Evolutionary conservation across 768 basidiomycete genomes (phyloP), one percentile per base, ranked within the genome.

Genomic region (Russula foetens): DNA sequence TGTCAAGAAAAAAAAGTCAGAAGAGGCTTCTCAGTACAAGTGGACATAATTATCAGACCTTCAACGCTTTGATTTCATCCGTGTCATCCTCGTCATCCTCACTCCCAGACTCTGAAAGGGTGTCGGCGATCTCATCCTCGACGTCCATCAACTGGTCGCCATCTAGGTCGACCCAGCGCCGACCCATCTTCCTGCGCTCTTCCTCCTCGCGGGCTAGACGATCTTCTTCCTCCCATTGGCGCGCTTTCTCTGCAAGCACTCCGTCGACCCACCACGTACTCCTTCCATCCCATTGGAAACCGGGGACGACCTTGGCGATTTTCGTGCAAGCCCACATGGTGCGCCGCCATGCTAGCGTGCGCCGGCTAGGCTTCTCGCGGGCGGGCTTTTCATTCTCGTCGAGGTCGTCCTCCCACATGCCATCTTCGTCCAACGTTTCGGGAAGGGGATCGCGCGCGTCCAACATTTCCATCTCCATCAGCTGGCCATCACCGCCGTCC

Each of bases 331-430:
- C 81, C 56, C 93, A 83, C 5, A 82, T 77, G 31, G 92, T 76
- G 44, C 96, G 78, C 47, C 82, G 82, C 91, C 90, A 96, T 14
- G 95, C 78, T 44, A 62, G 53, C 28, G 48, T 56, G 43, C 69
- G 69, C 51, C 74, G 51, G 38, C 61, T 79, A 8, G 74, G 71
- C 56, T 71, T 70, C 47, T 67, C 81, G 2, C 74, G 49, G 35
- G 59, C 78, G 11, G 74, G 71, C 47, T 71, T 70, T 44, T 68
- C 81, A 1, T 83, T 82, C 4, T 79, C 83, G 44, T 82, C 77
- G 44, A 82, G 76, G 63, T 86, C 88, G 60, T 91, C 90, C 68
- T 92, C 91, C 60, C 94, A 92, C 63, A 83, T 81, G 2, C 90
- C 93, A 67, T 95, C 91, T 0, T 90, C 93, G 67, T 94, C 91